A percentile compares a stretch with the other conserved stretches of the same genome.
Evolutionary conservation across 352 stramenopile genomes (phyloP).

Genomic region (Aphanomyces cochlioides): DNA sequence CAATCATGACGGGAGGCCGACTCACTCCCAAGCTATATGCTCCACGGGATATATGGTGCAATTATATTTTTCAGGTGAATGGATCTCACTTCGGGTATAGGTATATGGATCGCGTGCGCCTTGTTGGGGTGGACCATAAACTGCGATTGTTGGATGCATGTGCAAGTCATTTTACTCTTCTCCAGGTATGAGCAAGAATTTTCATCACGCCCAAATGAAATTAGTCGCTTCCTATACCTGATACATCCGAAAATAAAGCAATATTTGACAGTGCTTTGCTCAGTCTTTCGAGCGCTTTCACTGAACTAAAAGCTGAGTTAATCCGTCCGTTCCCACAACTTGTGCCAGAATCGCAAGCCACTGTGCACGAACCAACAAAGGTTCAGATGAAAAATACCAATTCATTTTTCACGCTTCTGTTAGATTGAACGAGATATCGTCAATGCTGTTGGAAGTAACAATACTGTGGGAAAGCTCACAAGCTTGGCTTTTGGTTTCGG

Average conservation of each 20-base stretch:
- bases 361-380: slow-evolving; percentile 15
- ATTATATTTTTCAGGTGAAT: slow-evolving; percentile 5
- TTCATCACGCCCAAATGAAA: not conserved
- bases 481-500: slow-evolving; percentile 79
- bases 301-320: slow-evolving; percentile 14
- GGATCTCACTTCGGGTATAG: no score
- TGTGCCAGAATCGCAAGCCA: slow-evolving; percentile 9
- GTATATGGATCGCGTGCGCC: slow-evolving; percentile 38
- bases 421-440: slow-evolving; percentile 25
- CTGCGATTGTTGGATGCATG: slow-evolving; percentile 17
- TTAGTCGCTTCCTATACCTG: slow-evolving; percentile 17
- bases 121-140: slow-evolving; percentile 37
- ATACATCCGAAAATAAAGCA: slow-evolving; percentile 11
- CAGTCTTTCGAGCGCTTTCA: slow-evolving; percentile 1
- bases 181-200: slow-evolving; percentile 5
- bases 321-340: slow-evolving; percentile 23
- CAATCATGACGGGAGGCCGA: slow-evolving; percentile 64
- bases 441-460: slow-evolving; percentile 23
- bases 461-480: slow-evolving; percentile 61
- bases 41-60: slow-evolving; percentile 71
- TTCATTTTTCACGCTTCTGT: no score
- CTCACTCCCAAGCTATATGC: slow-evolving; percentile 72
- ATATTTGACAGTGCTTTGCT: slow-evolving; percentile 24
- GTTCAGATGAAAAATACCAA: not conserved
- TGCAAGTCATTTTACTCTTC: slow-evolving; percentile 17